Conservation (phyloP, 306 rosid species). For the Cyamopsis tetragonoloba region DNA sequence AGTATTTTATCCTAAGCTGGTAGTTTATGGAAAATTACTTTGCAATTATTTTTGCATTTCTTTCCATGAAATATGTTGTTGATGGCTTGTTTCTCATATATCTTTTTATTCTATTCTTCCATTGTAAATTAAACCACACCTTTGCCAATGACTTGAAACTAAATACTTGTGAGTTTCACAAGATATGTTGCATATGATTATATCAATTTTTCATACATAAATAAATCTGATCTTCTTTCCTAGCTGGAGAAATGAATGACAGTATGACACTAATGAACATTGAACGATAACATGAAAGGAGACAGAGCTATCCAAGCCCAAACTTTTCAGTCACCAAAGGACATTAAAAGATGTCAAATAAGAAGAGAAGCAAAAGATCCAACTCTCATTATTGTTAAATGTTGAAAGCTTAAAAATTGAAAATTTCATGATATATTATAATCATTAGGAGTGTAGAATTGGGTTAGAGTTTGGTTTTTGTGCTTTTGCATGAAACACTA, state of each 20-base stretch:
- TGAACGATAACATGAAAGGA: neutral
- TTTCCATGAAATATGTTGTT: too few relatives aligned
- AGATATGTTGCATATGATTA: neutral
- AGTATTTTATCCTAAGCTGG: too few relatives aligned
- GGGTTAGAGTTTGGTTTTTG: neutral
- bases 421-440: neutral
- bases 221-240: neutral
- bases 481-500: neutral
- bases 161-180: neutral
- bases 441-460: neutral
- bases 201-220: neutral
- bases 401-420: too few relatives aligned
- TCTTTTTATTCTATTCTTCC: too few relatives aligned
- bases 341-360: too few relatives aligned
- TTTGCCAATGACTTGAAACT: neutral
- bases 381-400: neutral
- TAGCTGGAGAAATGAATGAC: neutral
- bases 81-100: too few relatives aligned
- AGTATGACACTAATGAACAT: neutral
- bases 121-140: too few relatives aligned
- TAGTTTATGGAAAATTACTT: too few relatives aligned
- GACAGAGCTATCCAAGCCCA: neutral
- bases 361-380: neutral
- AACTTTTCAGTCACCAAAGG: neutral
- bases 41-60: too few relatives aligned